Evolutionary conservation across 257 asterid genomes (phyloP).

Genomic region (Eustoma russellianum): DNA sequence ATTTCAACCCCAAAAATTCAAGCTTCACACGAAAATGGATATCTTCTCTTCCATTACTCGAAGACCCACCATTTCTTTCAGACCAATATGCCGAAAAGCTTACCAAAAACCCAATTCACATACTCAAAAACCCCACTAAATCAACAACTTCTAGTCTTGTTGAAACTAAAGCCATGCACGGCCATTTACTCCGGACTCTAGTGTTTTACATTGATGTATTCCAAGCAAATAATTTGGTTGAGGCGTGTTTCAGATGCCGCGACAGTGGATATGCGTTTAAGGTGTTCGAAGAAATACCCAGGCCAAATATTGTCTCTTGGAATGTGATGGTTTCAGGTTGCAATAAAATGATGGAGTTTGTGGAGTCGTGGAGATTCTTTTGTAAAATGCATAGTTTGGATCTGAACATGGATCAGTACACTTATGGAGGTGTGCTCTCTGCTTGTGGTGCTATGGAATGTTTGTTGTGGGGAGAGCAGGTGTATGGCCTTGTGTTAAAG

Average conservation of each 20-base stretch:
- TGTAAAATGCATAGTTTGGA: slow-evolving; percentile 38
- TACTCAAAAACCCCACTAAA: slow-evolving; percentile 26
- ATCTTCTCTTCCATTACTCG: slow-evolving; percentile 20
- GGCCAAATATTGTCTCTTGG: slow-evolving; percentile 44
- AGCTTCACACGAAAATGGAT: slow-evolving; percentile 17
- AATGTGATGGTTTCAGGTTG: slow-evolving; percentile 56
- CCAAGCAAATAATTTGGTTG: slow-evolving; percentile 38
- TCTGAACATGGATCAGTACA: slow-evolving; percentile 36
- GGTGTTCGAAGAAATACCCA: slow-evolving; percentile 55
- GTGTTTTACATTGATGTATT: slow-evolving; percentile 16
- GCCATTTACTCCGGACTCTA: slow-evolving; percentile 29
- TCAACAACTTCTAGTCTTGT: slow-evolving; percentile 22
- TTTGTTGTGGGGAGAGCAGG: slow-evolving; percentile 34
- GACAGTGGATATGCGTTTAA: slow-evolving; percentile 37
- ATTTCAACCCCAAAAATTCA: slow-evolving; percentile 14
- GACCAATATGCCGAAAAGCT: slow-evolving; percentile 10
- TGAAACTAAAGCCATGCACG: slow-evolving; percentile 41
- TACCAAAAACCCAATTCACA: slow-evolving; percentile 16
- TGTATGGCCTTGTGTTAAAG: slow-evolving; percentile 53
- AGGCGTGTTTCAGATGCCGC: slow-evolving; percentile 27
- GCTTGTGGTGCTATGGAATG: slow-evolving; percentile 41
- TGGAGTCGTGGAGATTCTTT: slow-evolving; percentile 49
- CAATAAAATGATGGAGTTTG: slow-evolving; percentile 35
- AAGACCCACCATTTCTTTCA: slow-evolving; percentile 12
- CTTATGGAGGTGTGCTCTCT: slow-evolving; percentile 54